Percentiles rank a stretch among this genome's conserved stretches.
Evolutionary conservation across 2,329 filamentous ascomycete genomes (phyloP).

Genomic region (Cryphonectria radicalis): DNA sequence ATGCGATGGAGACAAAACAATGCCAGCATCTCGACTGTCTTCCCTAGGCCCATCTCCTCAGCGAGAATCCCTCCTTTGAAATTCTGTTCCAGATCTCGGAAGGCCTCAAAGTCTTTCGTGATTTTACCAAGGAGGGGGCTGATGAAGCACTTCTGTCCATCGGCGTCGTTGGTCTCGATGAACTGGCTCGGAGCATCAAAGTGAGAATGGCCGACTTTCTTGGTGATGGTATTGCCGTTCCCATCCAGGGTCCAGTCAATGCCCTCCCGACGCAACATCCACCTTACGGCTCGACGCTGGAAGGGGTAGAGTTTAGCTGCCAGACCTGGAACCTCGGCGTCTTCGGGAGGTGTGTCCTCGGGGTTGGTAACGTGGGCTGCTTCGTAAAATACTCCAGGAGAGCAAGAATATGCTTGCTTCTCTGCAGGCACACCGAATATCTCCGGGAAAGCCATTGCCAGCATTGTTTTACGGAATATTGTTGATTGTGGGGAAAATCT

Average conservation of each 20-base stretch:
- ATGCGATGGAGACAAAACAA: slow-evolving; percentile 68
- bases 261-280: slow-evolving; percentile 71
- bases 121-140: slow-evolving; percentile 68
- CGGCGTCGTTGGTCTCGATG: slow-evolving; percentile 46
- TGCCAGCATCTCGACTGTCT: slow-evolving; percentile 76
- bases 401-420: slow-evolving; percentile 36
- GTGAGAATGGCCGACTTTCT: slow-evolving; percentile 32
- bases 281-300: slow-evolving; percentile 70
- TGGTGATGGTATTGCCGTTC: slow-evolving; percentile 33
- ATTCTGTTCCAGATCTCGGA: slow-evolving; percentile 45
- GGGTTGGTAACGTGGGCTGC: slow-evolving; percentile 64
- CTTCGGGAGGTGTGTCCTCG: slow-evolving; percentile 42
- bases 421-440: neutral
- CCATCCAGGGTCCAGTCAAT: slow-evolving; percentile 48
- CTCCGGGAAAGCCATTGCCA: slow-evolving; percentile 32
- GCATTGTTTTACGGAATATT: slow-evolving; percentile 27
- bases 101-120: slow-evolving; percentile 52
- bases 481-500: slow-evolving; percentile 10
- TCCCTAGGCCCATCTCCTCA: slow-evolving; percentile 84
- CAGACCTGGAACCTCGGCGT: slow-evolving; percentile 49
- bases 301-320: slow-evolving; percentile 69
- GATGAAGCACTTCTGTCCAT: slow-evolving; percentile 42
- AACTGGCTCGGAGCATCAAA: slow-evolving; percentile 49
- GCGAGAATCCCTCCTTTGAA: slow-evolving; percentile 69
- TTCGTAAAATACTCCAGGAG: slow-evolving; percentile 68